Conservation (phyloP, 2,329 filamentous ascomycete species). For the Aureobasidium uvarum region DNA sequence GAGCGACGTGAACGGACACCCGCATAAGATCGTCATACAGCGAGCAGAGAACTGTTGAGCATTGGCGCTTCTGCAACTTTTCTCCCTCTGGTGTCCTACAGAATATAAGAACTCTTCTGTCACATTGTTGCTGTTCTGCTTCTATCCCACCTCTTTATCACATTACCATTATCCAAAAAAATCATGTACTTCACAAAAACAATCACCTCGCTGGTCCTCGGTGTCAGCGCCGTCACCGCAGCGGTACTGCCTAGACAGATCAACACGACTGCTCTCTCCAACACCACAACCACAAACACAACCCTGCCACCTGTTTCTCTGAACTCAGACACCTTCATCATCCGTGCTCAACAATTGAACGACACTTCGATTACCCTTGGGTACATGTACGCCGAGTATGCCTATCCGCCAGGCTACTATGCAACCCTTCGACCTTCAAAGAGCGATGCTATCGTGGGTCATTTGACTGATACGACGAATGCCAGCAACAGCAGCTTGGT, state of each 20-base stretch:
- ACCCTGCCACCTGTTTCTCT: constrained; percentile 6
- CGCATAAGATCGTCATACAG: constrained; percentile 17
- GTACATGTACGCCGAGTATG: constrained; percentile 29
- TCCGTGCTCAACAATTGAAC: constrained; percentile 25
- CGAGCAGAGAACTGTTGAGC: constrained; percentile 13
- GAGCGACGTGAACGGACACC: constrained; percentile 3
- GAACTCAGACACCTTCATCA: constrained; percentile 27
- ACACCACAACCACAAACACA: constrained; percentile 17
- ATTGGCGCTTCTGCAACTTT: neutral
- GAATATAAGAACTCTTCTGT: neutral
- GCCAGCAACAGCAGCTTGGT: constrained; percentile 25
- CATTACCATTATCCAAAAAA: neutral
- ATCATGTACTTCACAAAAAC: constrained; percentile 8
- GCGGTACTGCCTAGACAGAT: constrained; percentile 5
- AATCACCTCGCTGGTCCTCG: constrained; percentile 4
- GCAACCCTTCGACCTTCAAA: constrained; percentile 26
- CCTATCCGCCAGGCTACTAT: constrained; percentile 27
- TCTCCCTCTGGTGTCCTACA: neutral
- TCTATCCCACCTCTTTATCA: neutral
- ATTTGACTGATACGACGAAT: constrained; percentile 27
- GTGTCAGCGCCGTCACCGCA: neutral
- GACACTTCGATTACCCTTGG: constrained; percentile 28
- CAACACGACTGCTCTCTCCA: neutral
- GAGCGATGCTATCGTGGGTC: constrained; percentile 26
- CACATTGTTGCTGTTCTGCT: neutral